Evolutionary conservation across 179 eudicot genomes (phyloP), one percentile per base, ranked within the genome.

Genomic region (Spergularia azorica): DNA sequence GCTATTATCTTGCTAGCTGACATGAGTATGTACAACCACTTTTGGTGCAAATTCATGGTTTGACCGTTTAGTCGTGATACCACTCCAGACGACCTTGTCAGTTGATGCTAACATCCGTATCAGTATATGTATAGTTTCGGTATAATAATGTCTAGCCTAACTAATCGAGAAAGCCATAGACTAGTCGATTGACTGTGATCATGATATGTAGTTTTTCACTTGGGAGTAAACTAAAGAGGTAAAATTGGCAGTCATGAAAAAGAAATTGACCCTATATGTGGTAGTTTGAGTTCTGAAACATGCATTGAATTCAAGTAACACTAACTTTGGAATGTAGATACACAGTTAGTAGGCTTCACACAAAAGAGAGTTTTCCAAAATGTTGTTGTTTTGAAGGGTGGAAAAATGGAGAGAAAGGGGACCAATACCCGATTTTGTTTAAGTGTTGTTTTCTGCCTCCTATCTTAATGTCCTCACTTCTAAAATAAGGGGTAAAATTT

Each of bases 241-340:
- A 18, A 51, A 67, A 64, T 18, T 38, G 6, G 52, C 9, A 54
- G 48, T 43, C 5, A 43, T 43, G 48, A 43, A 21, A 48, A 12
- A 67, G 54, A 55, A 62, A 51, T 36, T 39, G 71, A 72, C 9
- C 48, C 74, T 41, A 48, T 51, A 17, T 77, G 2, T 56, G 60
- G 38, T 55, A 63, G 67, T 39, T 62, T 71, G 56, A 68, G 41
- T 58, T 52, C 48, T 76, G 76, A 63, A 10, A 72, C 48, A 66
- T 67, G 86, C 80, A 83, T 72, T 83, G 78, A 83, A 76, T 79
- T 77, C 73, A 80, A 72, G 83, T 83, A 74, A 83, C 86, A 83
- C 80, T 80, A 70, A 64, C 74, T 65, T 74, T 58, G 63, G 76
- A 72, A 82, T 38, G 74, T 61, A 72, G 72, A 72, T 50, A 70